Base-by-base conservation (phyloP, 805 yeast genomes). In the Yarrowia porcina region DNA sequence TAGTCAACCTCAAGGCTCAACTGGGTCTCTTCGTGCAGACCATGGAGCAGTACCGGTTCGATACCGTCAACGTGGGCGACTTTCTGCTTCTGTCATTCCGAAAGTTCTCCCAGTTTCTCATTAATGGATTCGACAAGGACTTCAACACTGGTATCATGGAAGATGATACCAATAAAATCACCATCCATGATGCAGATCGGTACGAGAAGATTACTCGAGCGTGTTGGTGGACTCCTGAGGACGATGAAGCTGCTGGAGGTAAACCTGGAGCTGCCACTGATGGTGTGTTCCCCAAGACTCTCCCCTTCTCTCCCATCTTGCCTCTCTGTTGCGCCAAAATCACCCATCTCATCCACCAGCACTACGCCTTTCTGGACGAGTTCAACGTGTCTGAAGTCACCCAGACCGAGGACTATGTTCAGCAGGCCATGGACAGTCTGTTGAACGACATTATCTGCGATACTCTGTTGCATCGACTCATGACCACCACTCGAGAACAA, bases 81-180 rank as follows among this genome's bases (percentile, higher is more conserved):
- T 75, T 89, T 17, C 72, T 91, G 68, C 75, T 88, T 30, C 70
- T 78, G 1, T 73, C 86, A 8, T 86, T 90, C 70, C 78, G 82
- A 52, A 81, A 82, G 66, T 88, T 81, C 69, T 83, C 89, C n/a
- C 79, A 80, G 2, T 76, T 81, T 11, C 74, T 85, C 23, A 80
- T 83, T 13, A 76, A 75, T 64, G 79, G 80, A 15, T 90, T 90
- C 72, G 77, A 81, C 23, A 72, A 72, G 12, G 87, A 86, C 54
- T 93, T 91, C 75, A 74, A 78, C 32, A 79, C 79, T 10, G 76
- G 87, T 6, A 82, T 91, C 36, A 82, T 83, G 65, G 86, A 87
- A 23, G 97, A 93, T 71, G 94, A 90, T 71, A 89, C 90, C 67
- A 90, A 89, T 90, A 96, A 97, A 12, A 81, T 91, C 77, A 82